Conservation (phyloP, 2,329 filamentous ascomycete genomes). For the Amauroascus niger region DNA sequence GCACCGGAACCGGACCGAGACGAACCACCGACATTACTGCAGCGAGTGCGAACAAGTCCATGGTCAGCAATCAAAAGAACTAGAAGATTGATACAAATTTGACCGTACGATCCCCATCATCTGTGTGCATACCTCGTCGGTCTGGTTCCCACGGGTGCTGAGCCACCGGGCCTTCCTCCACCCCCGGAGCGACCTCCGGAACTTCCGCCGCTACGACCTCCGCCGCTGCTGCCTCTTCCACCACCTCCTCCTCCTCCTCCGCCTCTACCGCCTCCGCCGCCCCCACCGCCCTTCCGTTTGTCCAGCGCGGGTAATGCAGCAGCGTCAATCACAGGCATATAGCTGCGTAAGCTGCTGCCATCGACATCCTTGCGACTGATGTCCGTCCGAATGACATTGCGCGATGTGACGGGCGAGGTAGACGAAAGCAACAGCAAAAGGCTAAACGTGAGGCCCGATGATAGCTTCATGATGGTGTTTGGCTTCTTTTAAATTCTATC, state of each 20-base stretch:
- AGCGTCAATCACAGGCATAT: constrained; percentile 7
- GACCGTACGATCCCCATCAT: too few relatives aligned
- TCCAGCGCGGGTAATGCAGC: constrained; percentile 27
- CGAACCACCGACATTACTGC: constrained; percentile 16
- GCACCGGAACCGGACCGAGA: constrained; percentile 16
- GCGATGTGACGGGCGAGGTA: constrained; percentile 21
- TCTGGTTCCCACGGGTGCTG: background rate
- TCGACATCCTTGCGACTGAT: constrained; percentile 18
- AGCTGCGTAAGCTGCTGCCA: background rate
- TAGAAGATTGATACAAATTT: background rate
- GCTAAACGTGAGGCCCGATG: constrained; percentile 19
- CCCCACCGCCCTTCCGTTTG: constrained; percentile 43
- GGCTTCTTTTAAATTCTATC: too few relatives aligned
- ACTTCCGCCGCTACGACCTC: constrained; percentile 17
- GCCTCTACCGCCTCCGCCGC: constrained; percentile 15
- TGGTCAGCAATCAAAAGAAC: background rate
- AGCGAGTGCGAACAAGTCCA: background rate
- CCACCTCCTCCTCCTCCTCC: constrained; percentile 17
- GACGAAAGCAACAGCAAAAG: constrained; percentile 26
- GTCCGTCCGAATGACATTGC: constrained; percentile 23
- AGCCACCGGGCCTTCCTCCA: constrained; percentile 3
- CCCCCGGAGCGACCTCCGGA: too few relatives aligned
- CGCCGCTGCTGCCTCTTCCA: constrained; percentile 10
- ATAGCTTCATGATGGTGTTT: constrained; percentile 35
- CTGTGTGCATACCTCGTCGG: background rate